Evolutionary conservation across 2,329 filamentous ascomycete species (phyloP), one percentile per base, ranked within the genome.

Genomic region (Alternaria gansuensis): DNA sequence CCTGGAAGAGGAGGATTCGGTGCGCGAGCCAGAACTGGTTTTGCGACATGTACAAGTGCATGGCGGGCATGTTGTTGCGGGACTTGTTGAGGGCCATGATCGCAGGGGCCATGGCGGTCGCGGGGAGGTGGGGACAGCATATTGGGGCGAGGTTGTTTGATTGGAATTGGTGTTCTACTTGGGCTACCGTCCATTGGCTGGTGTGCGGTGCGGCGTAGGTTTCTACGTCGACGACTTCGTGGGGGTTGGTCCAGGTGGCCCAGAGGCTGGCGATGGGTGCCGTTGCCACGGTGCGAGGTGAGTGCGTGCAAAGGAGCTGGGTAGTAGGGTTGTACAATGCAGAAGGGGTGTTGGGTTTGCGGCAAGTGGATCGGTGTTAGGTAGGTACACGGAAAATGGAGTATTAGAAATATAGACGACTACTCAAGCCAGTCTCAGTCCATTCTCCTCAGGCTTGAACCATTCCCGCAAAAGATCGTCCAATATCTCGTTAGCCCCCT

Each of bases 391-490:
- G 44, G 29, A 23, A 14, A 13, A 33, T 34, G 44, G 5, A 10
- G 8, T 33, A 9, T 23, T 21, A 29, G 13, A 46, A 9, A 6
- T 6, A 3, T 5, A 23, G 3, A 21, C 3, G 7, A 29, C n/a
- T 23, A 7, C 3, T 17, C 40, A 59, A 39, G 76, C 76, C 49
- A 77, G 60, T 52, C 60, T 68, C 62, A 78, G 43, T 14, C 76
- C 75, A 52, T 77, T 71, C 60, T 69, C 63, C 36, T 76, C 77
- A 1, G 75, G 75, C 63, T 73, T 76, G 57, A 85, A 84, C 83
- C 83, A 85, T 62, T 84, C 82, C 36, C 56, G 70, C 60, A 83
- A 62, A 56, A 85, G 63, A 72, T 81, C 79, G 14, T 73, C 63
- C 49, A 81, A 65, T n/a, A 84, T 81, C 40, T 78, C 78, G 23